phyloP scores from a whole-genome alignment of 2,329 filamentous ascomycete species.

The Monilinia fructigena region DNA sequence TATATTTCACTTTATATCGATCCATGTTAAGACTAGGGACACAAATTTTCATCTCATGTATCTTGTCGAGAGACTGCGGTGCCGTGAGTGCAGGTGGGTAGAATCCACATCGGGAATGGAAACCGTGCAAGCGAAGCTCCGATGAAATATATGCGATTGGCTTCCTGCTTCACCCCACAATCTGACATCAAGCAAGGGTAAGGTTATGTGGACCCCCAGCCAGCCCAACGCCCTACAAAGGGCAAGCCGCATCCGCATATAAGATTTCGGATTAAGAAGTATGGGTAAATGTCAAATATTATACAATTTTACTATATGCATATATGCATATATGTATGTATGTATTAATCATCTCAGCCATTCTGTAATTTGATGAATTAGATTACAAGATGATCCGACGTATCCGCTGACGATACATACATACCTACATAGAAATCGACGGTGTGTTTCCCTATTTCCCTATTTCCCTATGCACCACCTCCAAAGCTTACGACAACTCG shows the following conservation, averaged over 20 bases:
- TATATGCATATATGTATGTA: too few species aligned
- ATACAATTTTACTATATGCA: too few species aligned
- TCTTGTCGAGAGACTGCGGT: neutral
- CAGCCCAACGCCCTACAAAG: neutral
- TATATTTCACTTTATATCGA: neutral
- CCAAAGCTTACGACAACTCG: neutral
- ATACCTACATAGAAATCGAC: too few species aligned
- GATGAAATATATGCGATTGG: too few species aligned
- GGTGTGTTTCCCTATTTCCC: too few species aligned
- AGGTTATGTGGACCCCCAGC: too few species aligned
- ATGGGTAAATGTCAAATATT: too few species aligned
- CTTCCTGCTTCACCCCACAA: neutral
- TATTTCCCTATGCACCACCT: neutral
- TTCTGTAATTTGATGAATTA: neutral
- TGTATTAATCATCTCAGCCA: neutral
- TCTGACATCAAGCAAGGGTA: constrained; percentile 5
- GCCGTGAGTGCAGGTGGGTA: neutral
- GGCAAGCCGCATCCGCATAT: neutral
- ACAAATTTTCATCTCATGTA: neutral
- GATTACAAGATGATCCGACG: neutral
- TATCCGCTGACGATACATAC: too few species aligned
- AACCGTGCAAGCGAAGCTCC: neutral
- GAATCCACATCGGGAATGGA: constrained; percentile 7
- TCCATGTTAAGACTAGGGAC: constrained; percentile 1
- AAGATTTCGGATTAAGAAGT: too few species aligned